Conservation (phyloP, 2,329 filamentous ascomycete species). For the Sordariomycetes sp. region DNA sequence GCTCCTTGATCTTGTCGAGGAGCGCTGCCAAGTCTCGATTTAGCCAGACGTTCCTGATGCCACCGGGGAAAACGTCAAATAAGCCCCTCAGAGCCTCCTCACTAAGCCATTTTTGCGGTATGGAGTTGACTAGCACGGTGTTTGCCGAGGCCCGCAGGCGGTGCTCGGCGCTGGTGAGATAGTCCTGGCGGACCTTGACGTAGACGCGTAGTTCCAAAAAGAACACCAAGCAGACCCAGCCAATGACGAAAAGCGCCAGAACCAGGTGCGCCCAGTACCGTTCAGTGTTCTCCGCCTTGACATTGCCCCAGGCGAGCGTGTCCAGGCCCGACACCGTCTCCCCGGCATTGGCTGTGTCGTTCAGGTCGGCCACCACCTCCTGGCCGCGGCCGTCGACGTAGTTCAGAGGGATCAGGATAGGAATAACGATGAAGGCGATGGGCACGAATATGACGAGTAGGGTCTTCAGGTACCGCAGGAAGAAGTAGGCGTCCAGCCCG, state of each 20-base stretch:
- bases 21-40: constrained; percentile 81
- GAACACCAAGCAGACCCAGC: constrained; percentile 80
- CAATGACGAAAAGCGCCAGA: constrained; percentile 64
- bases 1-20: constrained; percentile 69
- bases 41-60: constrained; percentile 92
- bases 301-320: constrained; percentile 78
- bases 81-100: constrained; percentile 71
- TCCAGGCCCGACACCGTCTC: constrained; percentile 53
- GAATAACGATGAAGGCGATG: constrained; percentile 65
- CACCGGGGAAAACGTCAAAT: constrained; percentile 93
- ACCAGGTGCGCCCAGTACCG: constrained; percentile 80
- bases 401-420: constrained; percentile 81
- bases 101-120: constrained; percentile 83
- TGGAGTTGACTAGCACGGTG: constrained; percentile 84
- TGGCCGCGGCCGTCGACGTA: constrained; percentile 58
- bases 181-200: constrained; percentile 87
- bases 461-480: constrained; percentile 69
- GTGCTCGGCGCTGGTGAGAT: constrained; percentile 89
- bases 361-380: constrained; percentile 28
- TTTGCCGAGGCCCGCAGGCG: constrained; percentile 88
- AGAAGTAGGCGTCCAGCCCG: constrained; percentile 94
- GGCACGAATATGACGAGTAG: constrained; percentile 89
- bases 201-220: constrained; percentile 81
- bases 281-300: constrained; percentile 51
- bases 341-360: constrained; percentile 16